Evolutionary conservation across 148 eudicot species (phyloP).

Genomic region (Dianthus caryophyllus): DNA sequence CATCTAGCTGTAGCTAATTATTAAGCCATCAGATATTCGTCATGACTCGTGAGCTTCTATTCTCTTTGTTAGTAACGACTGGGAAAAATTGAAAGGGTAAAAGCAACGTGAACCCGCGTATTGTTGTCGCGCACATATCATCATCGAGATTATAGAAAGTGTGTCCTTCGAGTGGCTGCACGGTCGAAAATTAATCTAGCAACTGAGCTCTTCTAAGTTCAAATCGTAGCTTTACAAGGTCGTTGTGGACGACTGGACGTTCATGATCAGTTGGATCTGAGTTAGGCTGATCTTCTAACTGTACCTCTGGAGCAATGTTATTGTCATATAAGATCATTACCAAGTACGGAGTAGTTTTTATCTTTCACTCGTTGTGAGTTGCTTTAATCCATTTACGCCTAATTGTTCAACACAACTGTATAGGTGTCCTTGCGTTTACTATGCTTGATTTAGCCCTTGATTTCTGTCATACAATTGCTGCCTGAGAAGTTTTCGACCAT

Average conservation of each 20-base stretch:
- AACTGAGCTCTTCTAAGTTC: no score
- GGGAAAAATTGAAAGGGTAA: no score
- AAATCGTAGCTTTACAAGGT: no score
- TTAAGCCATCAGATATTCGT: background rate
- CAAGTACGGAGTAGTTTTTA: no score
- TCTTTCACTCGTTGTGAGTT: background rate
- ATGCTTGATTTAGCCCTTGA: background rate
- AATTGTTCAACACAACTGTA: no score
- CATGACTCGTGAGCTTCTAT: no score
- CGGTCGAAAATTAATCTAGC: no score
- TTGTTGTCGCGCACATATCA: background rate
- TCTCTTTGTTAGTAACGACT: no score
- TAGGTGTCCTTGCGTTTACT: background rate
- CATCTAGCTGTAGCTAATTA: background rate
- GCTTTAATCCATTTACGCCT: background rate
- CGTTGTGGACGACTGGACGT: no score
- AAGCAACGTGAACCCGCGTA: no score
- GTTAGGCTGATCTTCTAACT: background rate
- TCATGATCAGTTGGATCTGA: background rate
- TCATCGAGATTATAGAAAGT: no score
- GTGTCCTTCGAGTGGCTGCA: background rate
- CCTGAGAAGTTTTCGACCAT: background rate
- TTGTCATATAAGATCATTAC: background rate
- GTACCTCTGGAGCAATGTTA: background rate
- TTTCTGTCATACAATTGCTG: no score